Evolutionary conservation across 148 eudicot genomes (phyloP), one percentile per base, ranked within the genome.

Genomic region (Tetragonia tetragonoides): DNA sequence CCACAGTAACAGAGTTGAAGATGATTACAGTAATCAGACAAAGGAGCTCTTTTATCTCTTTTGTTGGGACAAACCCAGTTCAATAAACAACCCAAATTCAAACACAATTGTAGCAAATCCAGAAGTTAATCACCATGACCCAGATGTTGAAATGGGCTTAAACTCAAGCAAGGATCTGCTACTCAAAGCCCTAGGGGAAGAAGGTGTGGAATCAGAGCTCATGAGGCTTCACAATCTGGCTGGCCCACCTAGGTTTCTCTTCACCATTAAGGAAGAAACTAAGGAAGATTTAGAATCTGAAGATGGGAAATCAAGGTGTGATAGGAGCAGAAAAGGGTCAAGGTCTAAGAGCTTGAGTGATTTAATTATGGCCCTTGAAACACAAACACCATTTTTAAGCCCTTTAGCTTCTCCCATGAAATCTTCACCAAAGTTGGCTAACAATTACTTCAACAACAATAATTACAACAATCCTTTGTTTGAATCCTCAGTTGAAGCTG

Each of bases 251-350:
- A 90, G 97, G 76, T 94, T 92, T 66, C 81, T 94, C 23, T 92
- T 92, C 88, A 92, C 98, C 15, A 94, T 94, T 20, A 90, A 87
- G 15, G 98, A 92, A 65, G 98, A 94, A 70, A 88, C 90, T 3
- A 92, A 78, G 70, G 98, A 94, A 70, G 98, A 94, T 88, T 92
- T 94, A 75, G 98, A 94, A 63, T 86, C 91, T 44, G 93, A 86
- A 5, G 94, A 92, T 83, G 94, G 91, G 77, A 87, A 68, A 86
- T 89, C 92, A 53, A 88, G 80, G 78, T 77, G 82, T 54, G 82
- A 80, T 12, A 80, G 84, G 21, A 89, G 90, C 68, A 87, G 87
- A 57, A 90, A 82, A 79, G 89, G 86, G 37, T 89, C 97, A 41
- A 94, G 92, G 79, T 84, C 82, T 10, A 89, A 67, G 69, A 95